Conservation (phyloP, 1,284 basidiomycete species). For the Inonotus hispidus region DNA sequence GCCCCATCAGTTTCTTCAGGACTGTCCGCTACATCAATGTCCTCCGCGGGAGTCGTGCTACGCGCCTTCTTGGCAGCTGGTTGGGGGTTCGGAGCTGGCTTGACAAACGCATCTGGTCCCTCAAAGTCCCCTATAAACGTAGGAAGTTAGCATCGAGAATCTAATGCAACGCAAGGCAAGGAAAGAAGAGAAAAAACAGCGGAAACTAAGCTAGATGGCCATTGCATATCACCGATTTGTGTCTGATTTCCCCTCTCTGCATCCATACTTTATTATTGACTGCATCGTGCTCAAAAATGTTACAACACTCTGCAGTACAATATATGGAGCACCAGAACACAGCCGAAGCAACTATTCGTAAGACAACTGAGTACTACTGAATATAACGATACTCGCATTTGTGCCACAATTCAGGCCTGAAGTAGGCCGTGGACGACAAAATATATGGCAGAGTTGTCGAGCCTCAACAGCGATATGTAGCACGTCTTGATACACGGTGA, state of each 20-base stretch:
- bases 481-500: neutral
- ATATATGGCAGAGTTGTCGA: neutral
- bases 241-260: neutral
- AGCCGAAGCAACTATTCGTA: neutral
- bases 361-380: neutral
- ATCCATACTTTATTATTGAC: neutral
- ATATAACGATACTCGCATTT: neutral
- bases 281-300: neutral
- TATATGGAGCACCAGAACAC: neutral
- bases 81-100: neutral
- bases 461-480: constrained; percentile 9
- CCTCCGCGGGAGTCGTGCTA: neutral
- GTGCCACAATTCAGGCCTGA: neutral
- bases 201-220: neutral
- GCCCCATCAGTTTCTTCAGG: constrained; percentile 20
- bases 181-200: neutral
- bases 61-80: neutral
- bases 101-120: constrained; percentile 14
- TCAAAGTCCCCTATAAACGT: constrained; percentile 13
- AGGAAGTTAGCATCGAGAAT: neutral
- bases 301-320: neutral
- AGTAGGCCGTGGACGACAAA: neutral
- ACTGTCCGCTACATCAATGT: constrained; percentile 26
- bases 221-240: neutral
- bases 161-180: neutral